These are phyloP conservation scores for Colletotrichum orbiculare DNA, from an alignment of 2,329 filamentous ascomycete genomes.

Conservation along the genomic window DNA sequence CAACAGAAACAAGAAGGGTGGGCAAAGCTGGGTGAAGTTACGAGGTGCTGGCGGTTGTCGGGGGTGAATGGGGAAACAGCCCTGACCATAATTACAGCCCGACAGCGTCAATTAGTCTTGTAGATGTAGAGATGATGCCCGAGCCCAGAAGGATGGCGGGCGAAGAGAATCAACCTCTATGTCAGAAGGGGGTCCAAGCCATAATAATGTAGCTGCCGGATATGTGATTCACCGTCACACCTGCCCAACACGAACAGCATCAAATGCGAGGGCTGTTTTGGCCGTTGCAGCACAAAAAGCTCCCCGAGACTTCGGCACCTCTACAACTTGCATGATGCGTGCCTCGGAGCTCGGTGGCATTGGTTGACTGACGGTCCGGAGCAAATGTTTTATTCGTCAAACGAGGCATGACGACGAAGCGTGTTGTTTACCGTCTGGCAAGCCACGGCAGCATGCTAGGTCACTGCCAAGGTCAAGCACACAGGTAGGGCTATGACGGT, in stretches of 20 bases:
- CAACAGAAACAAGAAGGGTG: too few relatives aligned
- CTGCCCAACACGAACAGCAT: neutral
- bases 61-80: too few relatives aligned
- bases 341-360: slow-evolving; percentile 3
- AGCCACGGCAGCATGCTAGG: slow-evolving; percentile 11
- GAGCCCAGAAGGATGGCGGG: neutral
- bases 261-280: slow-evolving; percentile 13
- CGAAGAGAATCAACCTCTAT: slow-evolving; percentile 1
- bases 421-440: slow-evolving; percentile 5
- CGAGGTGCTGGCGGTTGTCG: too few relatives aligned
- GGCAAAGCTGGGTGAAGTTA: too few relatives aligned
- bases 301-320: slow-evolving; percentile 6
- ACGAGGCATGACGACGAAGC: slow-evolving; percentile 26
- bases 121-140: neutral
- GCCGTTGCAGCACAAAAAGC: neutral
- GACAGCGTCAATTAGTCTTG: neutral
- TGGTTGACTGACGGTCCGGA: neutral
- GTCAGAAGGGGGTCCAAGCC: slow-evolving; percentile 2
- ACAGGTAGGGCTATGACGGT: slow-evolving; percentile 27
- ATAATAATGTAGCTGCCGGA: neutral
- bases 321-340: slow-evolving; percentile 20
- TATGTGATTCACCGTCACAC: neutral
- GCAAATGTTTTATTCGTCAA: slow-evolving; percentile 1
- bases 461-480: slow-evolving; percentile 27
- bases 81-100: neutral